Percentiles rank a stretch among this genome's conserved stretches.
phyloP scores from a whole-genome alignment of 345 rosid species.

The Eucalyptus erythrocorys region DNA sequence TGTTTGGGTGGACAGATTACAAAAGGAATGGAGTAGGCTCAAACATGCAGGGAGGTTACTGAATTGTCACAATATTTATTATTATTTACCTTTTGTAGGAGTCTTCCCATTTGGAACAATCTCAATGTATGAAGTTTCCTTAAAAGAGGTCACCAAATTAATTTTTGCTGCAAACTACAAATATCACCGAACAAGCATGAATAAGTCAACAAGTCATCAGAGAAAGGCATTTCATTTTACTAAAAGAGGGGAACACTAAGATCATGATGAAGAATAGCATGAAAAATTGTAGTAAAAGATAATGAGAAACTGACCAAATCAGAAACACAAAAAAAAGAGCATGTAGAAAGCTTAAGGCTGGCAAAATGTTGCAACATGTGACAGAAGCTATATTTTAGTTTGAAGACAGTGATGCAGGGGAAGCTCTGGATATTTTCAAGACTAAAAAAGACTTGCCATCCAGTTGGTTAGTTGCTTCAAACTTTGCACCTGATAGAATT shows the following conservation, averaged over 20 bases:
- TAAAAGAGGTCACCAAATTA: constrained; percentile 82
- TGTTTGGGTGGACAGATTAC: neutral
- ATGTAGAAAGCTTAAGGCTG: neutral
- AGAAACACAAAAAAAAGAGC: neutral
- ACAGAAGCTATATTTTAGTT: neutral
- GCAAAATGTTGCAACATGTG: neutral
- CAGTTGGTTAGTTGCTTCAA: neutral
- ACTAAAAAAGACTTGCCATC: neutral
- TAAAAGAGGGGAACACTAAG: neutral
- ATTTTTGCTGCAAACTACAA: constrained; percentile 80
- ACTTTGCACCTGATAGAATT: neutral
- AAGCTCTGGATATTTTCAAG: neutral
- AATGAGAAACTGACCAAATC: neutral
- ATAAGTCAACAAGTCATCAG: neutral
- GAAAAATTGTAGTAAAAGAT: neutral
- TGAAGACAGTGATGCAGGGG: neutral
- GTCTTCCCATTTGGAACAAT: constrained; percentile 60
- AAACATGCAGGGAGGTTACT: neutral
- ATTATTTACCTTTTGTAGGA: constrained; percentile 50
- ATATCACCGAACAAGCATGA: constrained; percentile 6
- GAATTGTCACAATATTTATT: neutral
- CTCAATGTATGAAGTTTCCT: constrained; percentile 73
- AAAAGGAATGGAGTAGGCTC: neutral
- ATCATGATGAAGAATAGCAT: neutral
- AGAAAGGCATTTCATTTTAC: neutral